These are phyloP conservation scores for Penicillium paradoxum DNA, from an alignment of 495 filamentous ascomycete genomes.

Conservation along the genomic window DNA sequence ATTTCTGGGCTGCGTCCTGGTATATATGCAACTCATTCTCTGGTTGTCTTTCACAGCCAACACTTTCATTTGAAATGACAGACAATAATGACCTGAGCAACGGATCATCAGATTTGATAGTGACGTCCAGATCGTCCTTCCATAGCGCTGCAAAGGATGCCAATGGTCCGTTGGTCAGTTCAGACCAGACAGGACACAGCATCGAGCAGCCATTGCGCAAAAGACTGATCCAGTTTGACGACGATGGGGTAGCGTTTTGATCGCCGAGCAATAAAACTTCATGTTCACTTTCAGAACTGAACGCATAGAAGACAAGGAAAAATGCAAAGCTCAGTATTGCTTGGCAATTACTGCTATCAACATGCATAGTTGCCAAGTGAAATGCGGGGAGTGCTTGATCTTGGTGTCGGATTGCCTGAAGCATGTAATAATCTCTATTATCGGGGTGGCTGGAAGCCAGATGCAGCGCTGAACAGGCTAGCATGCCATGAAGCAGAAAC, in stretches of 20 bases:
- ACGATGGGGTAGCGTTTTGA: neutral
- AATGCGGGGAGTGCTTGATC: slow-evolving; percentile 29
- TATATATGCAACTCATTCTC: neutral
- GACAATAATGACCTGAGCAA: neutral
- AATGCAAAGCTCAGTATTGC: slow-evolving; percentile 34
- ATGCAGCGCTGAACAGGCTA: slow-evolving; percentile 33
- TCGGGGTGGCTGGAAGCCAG: slow-evolving; percentile 18
- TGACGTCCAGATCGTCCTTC: neutral
- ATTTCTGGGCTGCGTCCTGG: neutral
- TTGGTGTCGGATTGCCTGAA: slow-evolving; percentile 25
- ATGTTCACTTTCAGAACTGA: neutral
- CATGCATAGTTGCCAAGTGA: slow-evolving; percentile 21
- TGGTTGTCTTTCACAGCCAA: neutral
- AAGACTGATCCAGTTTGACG: neutral
- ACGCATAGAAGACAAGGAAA: slow-evolving; percentile 29
- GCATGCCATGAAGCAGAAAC: slow-evolving; percentile 34
- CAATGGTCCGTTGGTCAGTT: neutral
- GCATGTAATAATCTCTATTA: slow-evolving; percentile 9
- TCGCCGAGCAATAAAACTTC: neutral
- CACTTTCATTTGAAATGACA: neutral
- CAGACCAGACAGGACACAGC: neutral
- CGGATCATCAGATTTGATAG: neutral
- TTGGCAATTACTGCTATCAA: slow-evolving; percentile 24
- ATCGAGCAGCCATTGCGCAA: neutral
- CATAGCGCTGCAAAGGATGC: neutral